Evolutionary conservation across 139 green algal genomes (phyloP).

Genomic region (Tetradesmus obliquus): DNA sequence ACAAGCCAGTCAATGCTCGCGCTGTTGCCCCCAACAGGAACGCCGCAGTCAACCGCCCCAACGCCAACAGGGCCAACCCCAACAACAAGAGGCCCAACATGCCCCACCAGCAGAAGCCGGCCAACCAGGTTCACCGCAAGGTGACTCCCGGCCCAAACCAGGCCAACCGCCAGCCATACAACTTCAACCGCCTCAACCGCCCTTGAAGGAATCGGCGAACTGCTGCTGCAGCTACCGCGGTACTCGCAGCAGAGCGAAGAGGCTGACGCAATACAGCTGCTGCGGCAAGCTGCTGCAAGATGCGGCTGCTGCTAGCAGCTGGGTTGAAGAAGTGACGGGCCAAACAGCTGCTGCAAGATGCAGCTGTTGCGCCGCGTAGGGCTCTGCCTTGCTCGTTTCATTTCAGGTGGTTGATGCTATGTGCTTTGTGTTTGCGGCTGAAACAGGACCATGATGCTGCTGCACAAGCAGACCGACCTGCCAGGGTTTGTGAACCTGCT

Average conservation of each 20-base stretch:
- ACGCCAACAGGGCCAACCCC: background rate
- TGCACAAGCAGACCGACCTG: background rate
- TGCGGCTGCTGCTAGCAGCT: background rate
- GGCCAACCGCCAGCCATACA: no score
- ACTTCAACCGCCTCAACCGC: background rate
- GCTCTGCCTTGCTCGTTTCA: background rate
- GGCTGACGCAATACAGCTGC: background rate
- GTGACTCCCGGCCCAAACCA: background rate
- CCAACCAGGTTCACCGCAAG: conserved; percentile 22
- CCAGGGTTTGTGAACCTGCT: no score
- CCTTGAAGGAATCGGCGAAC: background rate
- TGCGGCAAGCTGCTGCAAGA: background rate
- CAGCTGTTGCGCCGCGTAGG: background rate
- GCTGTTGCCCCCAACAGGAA: background rate
- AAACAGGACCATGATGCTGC: background rate
- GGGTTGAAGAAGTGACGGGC: background rate
- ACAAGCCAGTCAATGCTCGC: background rate
- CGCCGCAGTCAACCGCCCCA: background rate
- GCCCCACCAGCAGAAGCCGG: background rate
- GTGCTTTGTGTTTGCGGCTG: background rate
- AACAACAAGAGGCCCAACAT: background rate
- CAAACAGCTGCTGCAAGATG: background rate
- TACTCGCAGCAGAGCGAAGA: background rate
- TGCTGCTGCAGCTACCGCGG: background rate
- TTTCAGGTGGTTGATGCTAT: background rate